A percentile compares a stretch with the other conserved stretches of the same genome.
phyloP scores from a whole-genome alignment of 306 rosid species.

The Ochetophila trinervis region DNA sequence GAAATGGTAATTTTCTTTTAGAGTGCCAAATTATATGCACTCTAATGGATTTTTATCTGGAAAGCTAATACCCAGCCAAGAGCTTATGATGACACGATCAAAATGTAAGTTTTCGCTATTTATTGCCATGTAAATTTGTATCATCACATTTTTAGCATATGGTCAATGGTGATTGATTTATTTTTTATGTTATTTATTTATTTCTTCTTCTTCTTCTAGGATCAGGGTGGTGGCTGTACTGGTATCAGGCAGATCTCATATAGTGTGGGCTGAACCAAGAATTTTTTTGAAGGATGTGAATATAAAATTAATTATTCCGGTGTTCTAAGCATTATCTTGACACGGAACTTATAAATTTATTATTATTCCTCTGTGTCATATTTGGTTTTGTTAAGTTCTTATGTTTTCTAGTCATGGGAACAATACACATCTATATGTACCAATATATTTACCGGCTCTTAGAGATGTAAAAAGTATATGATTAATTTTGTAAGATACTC shows the following conservation, averaged over 20 bases:
- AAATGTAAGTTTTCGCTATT: constrained; percentile 41
- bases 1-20: constrained; percentile 17
- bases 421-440: constrained; percentile 13
- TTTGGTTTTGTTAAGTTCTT: constrained; percentile 6
- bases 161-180: constrained; percentile 1
- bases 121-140: neutral
- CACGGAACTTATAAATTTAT: constrained; percentile 22
- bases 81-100: constrained; percentile 29
- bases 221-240: constrained; percentile 24
- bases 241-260: constrained; percentile 20
- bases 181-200: constrained; percentile 2
- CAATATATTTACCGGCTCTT: constrained; percentile 31
- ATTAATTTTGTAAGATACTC: constrained; percentile 5
- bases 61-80: constrained; percentile 12
- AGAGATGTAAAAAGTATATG: constrained; percentile 40
- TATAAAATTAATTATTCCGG: constrained; percentile 30
- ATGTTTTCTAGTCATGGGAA: too few species aligned
- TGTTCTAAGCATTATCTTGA: constrained; percentile 34
- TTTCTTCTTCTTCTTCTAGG: constrained; percentile 11
- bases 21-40: constrained; percentile 17
- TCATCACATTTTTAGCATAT: too few species aligned
- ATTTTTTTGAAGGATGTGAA: constrained; percentile 39
- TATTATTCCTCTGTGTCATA: constrained; percentile 22
- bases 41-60: constrained; percentile 19
- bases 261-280: constrained; percentile 41